Evolutionary conservation across 1,284 basidiomycete genomes (phyloP).

Genomic region (Neolentinus lepideus): DNA sequence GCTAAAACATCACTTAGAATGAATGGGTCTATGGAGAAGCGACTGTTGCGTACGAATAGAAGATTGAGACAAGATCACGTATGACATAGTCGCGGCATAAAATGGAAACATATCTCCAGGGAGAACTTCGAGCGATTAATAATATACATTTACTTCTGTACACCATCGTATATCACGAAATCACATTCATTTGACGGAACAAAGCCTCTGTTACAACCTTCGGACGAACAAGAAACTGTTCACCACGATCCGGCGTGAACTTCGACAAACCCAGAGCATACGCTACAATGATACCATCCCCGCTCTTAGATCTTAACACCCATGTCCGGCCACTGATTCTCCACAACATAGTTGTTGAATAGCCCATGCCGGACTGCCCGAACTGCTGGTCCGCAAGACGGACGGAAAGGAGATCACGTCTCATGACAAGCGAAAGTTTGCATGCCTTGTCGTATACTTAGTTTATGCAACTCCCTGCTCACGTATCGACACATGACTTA

Average conservation of each 20-base stretch:
- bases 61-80: background rate
- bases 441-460: background rate
- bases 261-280: constrained; percentile 4
- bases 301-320: background rate
- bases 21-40: constrained; percentile 3
- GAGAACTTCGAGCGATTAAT: too few species aligned
- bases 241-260: background rate
- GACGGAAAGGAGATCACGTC: background rate
- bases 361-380: background rate
- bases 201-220: constrained; percentile 4
- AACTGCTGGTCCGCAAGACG: background rate
- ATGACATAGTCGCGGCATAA: background rate
- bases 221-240: background rate
- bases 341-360: background rate
- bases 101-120: too few species aligned
- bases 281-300: constrained; percentile 3
- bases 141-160: too few species aligned
- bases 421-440: background rate
- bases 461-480: background rate
- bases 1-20: background rate
- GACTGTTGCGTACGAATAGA: constrained; percentile 7
- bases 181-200: background rate
- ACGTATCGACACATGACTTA: too few species aligned
- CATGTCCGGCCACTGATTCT: constrained; percentile 4
- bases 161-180: background rate